These are phyloP conservation scores for Osmanthus fragrans DNA, from an alignment of 257 asterid species.

Conservation along the genomic window DNA sequence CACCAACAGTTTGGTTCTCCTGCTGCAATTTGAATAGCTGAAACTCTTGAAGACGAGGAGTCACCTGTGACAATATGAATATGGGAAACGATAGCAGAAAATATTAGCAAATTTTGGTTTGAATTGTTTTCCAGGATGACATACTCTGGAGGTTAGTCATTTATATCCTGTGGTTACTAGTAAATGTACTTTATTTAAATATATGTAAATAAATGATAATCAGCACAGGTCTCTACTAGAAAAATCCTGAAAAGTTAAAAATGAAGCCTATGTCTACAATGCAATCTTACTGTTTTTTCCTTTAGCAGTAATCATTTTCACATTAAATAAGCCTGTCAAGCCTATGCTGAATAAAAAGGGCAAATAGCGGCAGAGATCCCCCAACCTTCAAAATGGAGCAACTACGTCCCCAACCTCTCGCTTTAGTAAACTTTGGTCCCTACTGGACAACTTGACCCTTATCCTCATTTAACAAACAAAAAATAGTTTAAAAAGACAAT, in stretches of 20 bases:
- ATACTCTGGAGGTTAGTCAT: not conserved
- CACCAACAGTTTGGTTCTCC: constrained; percentile 56
- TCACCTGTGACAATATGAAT: constrained; percentile 55
- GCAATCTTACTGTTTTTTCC: not conserved
- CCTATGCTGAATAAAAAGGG: not conserved
- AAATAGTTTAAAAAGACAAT: too few relatives aligned
- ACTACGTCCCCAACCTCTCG: too few relatives aligned
- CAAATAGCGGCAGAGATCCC: too few relatives aligned
- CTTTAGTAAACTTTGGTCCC: too few relatives aligned
- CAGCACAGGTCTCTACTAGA: constrained; percentile 5
- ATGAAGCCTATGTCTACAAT: not conserved
- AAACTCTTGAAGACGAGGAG: constrained; percentile 94
- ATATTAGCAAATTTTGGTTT: not conserved
- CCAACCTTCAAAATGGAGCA: too few relatives aligned
- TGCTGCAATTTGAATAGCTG: constrained; percentile 71
- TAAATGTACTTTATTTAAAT: not conserved
- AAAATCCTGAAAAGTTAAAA: constrained; percentile 2
- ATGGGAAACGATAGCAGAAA: constrained; percentile 9
- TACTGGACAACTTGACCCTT: too few relatives aligned
- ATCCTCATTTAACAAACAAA: too few relatives aligned
- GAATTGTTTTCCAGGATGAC: not conserved
- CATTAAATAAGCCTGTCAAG: not conserved
- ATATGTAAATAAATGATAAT: constrained; percentile 6
- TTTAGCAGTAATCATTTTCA: not conserved
- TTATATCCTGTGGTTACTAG: not conserved